phyloP scores from a whole-genome alignment of 208 protist genomes.

The Leishmania braziliensis region DNA sequence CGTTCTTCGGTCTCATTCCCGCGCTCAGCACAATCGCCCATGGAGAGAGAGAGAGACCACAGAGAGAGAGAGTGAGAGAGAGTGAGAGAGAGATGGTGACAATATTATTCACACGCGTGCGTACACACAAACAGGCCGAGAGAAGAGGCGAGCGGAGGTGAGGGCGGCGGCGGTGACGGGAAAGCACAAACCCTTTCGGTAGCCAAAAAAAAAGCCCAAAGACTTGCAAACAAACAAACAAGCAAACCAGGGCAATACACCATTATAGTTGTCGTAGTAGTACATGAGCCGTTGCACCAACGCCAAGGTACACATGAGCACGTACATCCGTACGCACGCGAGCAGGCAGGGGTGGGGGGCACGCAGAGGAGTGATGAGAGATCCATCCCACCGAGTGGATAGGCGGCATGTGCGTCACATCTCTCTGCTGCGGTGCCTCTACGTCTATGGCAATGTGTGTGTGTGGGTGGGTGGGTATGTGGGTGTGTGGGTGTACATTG shows the following conservation, averaged over 20 bases:
- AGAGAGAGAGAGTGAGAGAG: not conserved
- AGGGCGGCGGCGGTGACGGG: no score
- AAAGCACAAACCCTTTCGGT: not conserved
- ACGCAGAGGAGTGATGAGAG: not conserved
- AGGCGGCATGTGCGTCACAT: not conserved
- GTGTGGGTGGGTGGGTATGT: not conserved
- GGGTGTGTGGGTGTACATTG: not conserved
- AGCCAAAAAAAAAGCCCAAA: not conserved
- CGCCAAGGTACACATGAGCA: not conserved
- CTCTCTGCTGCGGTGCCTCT: not conserved
- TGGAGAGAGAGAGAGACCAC: not conserved
- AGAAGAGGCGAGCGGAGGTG: not conserved
- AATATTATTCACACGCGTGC: not conserved
- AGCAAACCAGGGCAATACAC: not conserved
- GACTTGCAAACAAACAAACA: conserved; percentile 13
- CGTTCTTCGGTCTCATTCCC: not conserved
- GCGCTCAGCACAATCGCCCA: not conserved
- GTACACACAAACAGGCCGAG: not conserved
- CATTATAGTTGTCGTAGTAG: conserved; percentile 1
- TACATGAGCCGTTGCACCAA: conserved; percentile 1
- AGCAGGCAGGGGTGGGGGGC: not conserved
- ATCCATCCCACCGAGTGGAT: not conserved
- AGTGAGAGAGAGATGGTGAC: not conserved
- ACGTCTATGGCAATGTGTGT: not conserved
- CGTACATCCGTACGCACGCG: not conserved